Percentiles rank a stretch among this genome's conserved stretches.
Evolutionary conservation across 495 filamentous ascomycete species (phyloP).

Genomic region (Clavariopsis aquatica): DNA sequence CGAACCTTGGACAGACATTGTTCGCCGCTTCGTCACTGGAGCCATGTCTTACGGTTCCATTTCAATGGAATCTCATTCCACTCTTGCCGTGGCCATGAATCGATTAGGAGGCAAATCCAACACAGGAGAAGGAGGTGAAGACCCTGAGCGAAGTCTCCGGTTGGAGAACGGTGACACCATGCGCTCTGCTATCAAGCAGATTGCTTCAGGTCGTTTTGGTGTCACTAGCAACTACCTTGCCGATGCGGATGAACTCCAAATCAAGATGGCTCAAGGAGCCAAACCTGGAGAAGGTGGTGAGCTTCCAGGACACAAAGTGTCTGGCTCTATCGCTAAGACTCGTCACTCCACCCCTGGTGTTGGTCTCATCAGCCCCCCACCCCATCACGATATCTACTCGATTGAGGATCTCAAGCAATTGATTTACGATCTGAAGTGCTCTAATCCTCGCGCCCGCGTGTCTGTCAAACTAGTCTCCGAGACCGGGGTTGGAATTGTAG

Average conservation of each 20-base stretch:
- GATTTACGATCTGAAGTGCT: constrained; percentile 98
- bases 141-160: constrained; percentile 83
- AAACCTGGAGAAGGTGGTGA: constrained; percentile 99
- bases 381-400: constrained; percentile 99
- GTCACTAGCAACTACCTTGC: constrained; percentile 98
- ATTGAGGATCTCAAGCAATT: constrained; percentile 99
- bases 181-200: constrained; percentile 98
- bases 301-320: constrained; percentile 96
- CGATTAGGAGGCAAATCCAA: constrained; percentile 97
- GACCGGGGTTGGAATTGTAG: constrained; percentile 97
- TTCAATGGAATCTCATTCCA: constrained; percentile 99
- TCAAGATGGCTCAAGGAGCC: constrained; percentile 99
- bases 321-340: constrained; percentile 91
- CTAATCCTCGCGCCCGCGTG: constrained; percentile 90
- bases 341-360: constrained; percentile 98
- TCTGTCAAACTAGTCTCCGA: constrained; percentile 99
- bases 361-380: constrained; percentile 96
- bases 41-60: constrained; percentile 99
- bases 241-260: constrained; percentile 97
- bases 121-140: constrained; percentile 98
- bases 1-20: constrained; percentile 98
- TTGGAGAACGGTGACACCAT: constrained; percentile 96
- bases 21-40: constrained; percentile 96
- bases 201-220: constrained; percentile 96
- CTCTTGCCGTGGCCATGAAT: constrained; percentile 97